These are phyloP conservation scores for Conticribra guillardii DNA, from an alignment of 108 stramenopile species.

Conservation along the genomic window DNA sequence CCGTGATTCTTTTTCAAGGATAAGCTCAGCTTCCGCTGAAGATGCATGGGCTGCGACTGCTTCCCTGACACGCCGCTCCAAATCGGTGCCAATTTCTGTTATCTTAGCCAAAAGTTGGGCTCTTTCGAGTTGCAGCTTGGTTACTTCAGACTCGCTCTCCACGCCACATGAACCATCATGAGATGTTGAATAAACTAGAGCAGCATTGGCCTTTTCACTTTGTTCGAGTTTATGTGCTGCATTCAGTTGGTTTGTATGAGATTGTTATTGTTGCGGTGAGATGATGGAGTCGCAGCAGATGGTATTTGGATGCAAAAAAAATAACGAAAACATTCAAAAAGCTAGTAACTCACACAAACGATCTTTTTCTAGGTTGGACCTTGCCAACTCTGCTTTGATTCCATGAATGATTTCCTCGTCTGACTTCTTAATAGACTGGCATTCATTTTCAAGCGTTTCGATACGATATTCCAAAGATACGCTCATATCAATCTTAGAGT, in stretches of 20 bases:
- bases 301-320: no score
- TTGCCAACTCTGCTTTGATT: slow-evolving; percentile 67
- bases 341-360: no score
- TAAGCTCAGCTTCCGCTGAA: slow-evolving; percentile 69
- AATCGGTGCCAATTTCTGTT: slow-evolving; percentile 59
- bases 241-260: no score
- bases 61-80: slow-evolving; percentile 74
- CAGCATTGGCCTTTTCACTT: slow-evolving; percentile 70
- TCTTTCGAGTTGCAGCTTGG: slow-evolving; percentile 72
- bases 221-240: slow-evolving; percentile 71
- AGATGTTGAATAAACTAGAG: slow-evolving; percentile 49
- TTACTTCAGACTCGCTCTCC: slow-evolving; percentile 57
- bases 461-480: slow-evolving; percentile 79
- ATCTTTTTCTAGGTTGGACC: slow-evolving; percentile 71
- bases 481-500: slow-evolving; percentile 59
- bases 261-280: no score
- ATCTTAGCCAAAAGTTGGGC: slow-evolving; percentile 70
- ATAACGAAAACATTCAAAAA: no score
- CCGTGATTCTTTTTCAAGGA: slow-evolving; percentile 73
- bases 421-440: slow-evolving; percentile 49
- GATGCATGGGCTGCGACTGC: slow-evolving; percentile 68
- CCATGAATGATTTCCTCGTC: slow-evolving; percentile 61
- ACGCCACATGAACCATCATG: slow-evolving; percentile 22
- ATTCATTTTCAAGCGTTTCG: slow-evolving; percentile 69
- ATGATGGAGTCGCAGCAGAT: no score